A percentile compares a stretch with the other conserved stretches of the same genome.
These are phyloP conservation scores for Corylus heterophylla DNA, from an alignment of 306 rosid species.

Conservation along the genomic window DNA sequence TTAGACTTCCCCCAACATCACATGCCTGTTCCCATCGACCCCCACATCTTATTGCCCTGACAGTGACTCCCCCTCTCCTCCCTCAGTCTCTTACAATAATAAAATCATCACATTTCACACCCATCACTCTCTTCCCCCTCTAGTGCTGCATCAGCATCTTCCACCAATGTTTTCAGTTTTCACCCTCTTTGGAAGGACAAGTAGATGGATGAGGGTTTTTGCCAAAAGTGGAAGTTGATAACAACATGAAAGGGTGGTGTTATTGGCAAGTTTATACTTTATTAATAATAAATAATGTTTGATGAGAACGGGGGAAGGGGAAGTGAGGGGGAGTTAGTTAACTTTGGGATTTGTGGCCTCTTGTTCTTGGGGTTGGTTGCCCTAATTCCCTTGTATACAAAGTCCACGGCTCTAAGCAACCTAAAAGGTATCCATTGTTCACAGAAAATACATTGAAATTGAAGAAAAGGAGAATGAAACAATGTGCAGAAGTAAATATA, in stretches of 20 bases:
- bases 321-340: slow-evolving; percentile 38
- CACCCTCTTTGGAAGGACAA: background rate
- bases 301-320: too few relatives aligned
- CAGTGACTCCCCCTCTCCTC: slow-evolving; percentile 19
- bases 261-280: background rate
- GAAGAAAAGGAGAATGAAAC: background rate
- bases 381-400: background rate
- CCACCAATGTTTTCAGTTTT: too few relatives aligned
- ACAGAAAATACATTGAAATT: background rate
- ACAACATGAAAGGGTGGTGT: slow-evolving; percentile 9
- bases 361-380: background rate
- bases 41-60: slow-evolving; percentile 53
- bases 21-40: slow-evolving; percentile 40
- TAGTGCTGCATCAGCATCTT: too few relatives aligned
- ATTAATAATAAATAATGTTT: too few relatives aligned
- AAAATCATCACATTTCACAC: too few relatives aligned
- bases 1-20: slow-evolving; percentile 33
- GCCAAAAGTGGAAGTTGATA: slow-evolving; percentile 28
- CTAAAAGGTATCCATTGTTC: background rate
- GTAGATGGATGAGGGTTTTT: background rate
- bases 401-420: slow-evolving; percentile 10
- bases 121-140: background rate
- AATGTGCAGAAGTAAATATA: background rate
- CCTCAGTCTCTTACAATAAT: background rate
- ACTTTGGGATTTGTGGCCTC: slow-evolving; percentile 62